Evolutionary conservation across 352 stramenopile species (phyloP), one percentile per base, ranked within the genome.

Genomic region (Salisapilia sapeloensis): DNA sequence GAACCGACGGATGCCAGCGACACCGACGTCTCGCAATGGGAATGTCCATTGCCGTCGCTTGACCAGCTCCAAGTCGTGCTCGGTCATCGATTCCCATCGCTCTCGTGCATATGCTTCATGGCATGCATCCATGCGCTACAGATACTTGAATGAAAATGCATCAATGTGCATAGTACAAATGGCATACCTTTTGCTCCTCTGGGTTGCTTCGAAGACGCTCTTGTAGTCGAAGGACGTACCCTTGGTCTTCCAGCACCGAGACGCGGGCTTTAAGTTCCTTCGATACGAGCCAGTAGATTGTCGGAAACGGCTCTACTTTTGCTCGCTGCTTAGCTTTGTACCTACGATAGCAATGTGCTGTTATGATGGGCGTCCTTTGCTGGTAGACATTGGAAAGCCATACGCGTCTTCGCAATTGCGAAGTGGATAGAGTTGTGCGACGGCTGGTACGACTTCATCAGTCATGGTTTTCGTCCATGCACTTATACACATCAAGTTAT

Each of bases 281-380:
- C 1, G 53, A 64, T 2, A 46, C 46, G 20, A 80, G 46, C 64
- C 64, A 80, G 39, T 75, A 80, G 22, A 71, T 69, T 19, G 64
- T 80, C 17, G 64, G 64, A 40, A 80, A 80, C 1, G 64, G 64
- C 35, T 80, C 59, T 20, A 74, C 48, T 18, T 50, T 58, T 19
- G 48, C 53, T 3, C 62, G 54, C 23, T 78, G 58, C 15, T 70
- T 53, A 42, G 56, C 62, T 48, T 78, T 78, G 54, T 78, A 71
- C n/a, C n/a, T n/a, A n/a, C n/a, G n/a, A n/a, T n/a, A n/a, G n/a
- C n/a, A n/a, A n/a, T n/a, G n/a, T n/a, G n/a, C n/a, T n/a, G n/a
- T n/a, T n/a, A n/a, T n/a, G n/a, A n/a, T n/a, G n/a, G n/a, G n/a
- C n/a, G n/a, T n/a, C n/a, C n/a, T n/a, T n/a, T n/a, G n/a, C n/a